Evolutionary conservation across 2,329 filamentous ascomycete species (phyloP), one percentile per base, ranked within the genome.

Genomic region (Blastomyces gilchristii): DNA sequence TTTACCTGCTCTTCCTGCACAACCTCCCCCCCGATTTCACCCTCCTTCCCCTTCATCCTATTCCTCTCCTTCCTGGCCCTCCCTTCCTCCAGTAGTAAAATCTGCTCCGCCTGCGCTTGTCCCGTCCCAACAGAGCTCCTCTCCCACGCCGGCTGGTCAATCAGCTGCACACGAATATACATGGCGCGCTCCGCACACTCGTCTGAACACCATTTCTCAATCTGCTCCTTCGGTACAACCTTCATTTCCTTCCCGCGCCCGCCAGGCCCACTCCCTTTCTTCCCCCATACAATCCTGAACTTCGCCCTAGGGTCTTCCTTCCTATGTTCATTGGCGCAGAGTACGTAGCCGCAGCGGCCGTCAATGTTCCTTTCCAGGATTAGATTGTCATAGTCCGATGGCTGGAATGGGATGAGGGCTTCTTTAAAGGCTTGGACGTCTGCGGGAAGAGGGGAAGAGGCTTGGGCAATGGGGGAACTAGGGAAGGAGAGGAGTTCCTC

Each of bases 331-430:
- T 81, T 82, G 0, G 84, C 77, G 74, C 94, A 99, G 37, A 97
- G 81, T 0, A 84, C 81, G 73, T 97, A 97, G 1, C 91, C 94
- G 76, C 94, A 99, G 25, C 84, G 81, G 53, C 83, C 84, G 69
- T 90, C 87, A 67, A 90, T 88, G 73, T 96, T 95, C 70, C 94
- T 89, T 79, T 99, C 94, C 67, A 88, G 83, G 65, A 97, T 86
- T 59, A 97, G 80, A 67, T 90, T 88, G 71, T 96, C 91, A 78
- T 95, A 96, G 78, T 99, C 93, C 61, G 83, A 82, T 0, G 92
- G 90, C 72, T 93, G 90, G 76, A 97, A 97, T 53, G 85, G 81
- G 11, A 82, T 78, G 31, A 97, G 78, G 45, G 85, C 82, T 3
- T 79, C 71, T 69, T 87, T 86, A 76, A 97, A 91, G 62, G 78